phyloP scores from a whole-genome alignment of 192 early-diverging fungal genomes.

The Umbelopsis sp. region DNA sequence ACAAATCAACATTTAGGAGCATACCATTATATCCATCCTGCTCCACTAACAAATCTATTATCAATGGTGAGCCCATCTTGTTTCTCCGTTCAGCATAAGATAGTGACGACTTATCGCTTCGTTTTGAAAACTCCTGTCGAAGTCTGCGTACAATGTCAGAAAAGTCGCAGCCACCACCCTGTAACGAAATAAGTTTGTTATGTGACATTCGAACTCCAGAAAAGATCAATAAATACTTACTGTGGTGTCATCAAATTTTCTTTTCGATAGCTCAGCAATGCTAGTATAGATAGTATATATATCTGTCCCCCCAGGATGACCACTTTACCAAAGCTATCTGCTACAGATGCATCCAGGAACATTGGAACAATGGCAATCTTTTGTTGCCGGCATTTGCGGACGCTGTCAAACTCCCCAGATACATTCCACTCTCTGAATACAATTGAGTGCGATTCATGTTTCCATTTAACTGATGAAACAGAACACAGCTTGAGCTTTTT shows the following conservation, averaged over 20 bases:
- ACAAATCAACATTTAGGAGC: no score
- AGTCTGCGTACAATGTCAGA: neutral
- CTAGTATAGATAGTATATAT: neutral
- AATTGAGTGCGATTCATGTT: neutral
- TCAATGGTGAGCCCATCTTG: neutral
- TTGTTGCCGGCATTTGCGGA: neutral
- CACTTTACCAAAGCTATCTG: neutral
- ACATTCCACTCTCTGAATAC: neutral
- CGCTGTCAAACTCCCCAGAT: neutral
- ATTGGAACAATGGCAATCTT: neutral
- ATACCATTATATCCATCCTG: neutral
- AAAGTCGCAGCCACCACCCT: neutral
- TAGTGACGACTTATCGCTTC: neutral
- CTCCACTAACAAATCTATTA: neutral
- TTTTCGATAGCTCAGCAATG: neutral
- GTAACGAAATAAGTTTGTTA: neutral
- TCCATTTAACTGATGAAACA: neutral
- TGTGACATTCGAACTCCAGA: neutral
- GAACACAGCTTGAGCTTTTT: neutral
- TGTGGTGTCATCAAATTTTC: neutral
- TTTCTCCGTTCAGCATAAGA: neutral
- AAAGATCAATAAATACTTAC: neutral
- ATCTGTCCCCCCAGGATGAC: neutral
- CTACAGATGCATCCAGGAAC: neutral
- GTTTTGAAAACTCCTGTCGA: neutral